Evolutionary conservation across 208 protist genomes (phyloP).

Genomic region (Strigomonas culicis): DNA sequence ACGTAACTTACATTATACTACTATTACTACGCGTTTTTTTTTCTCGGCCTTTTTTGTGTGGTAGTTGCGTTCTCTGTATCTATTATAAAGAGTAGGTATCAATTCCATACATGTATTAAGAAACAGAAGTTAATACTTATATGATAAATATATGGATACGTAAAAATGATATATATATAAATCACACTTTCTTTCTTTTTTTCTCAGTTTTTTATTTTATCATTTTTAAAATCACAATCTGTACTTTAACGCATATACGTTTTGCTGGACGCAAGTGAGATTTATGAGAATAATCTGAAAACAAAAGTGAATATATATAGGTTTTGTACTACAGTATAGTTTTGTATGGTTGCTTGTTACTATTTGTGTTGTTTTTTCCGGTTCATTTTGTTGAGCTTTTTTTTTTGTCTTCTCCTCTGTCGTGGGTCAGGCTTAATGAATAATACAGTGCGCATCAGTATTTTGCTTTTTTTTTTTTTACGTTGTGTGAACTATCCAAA

Average conservation of each 20-base stretch:
- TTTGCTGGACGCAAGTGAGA: neutral
- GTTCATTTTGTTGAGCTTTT: neutral
- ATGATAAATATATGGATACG: too few species aligned
- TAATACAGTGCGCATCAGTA: neutral
- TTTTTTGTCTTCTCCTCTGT: too few species aligned
- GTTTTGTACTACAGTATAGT: neutral
- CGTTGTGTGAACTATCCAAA: conserved; percentile 8
- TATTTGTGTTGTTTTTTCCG: conserved; percentile 7
- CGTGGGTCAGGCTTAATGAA: too few species aligned
- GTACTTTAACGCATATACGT: too few species aligned
- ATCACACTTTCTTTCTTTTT: conserved; percentile 9
- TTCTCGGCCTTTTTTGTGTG: too few species aligned
- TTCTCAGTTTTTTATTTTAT: conserved; percentile 5
- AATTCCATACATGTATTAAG: neutral
- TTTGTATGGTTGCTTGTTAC: conserved; percentile 7
- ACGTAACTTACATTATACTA: too few species aligned
- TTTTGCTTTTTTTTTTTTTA: conserved; percentile 16
- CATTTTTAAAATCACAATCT: too few species aligned
- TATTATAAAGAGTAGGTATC: neutral
- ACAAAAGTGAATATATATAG: conserved; percentile 6
- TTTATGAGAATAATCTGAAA: neutral
- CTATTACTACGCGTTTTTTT: too few species aligned
- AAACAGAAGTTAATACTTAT: neutral
- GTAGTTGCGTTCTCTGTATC: too few species aligned
- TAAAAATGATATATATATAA: too few species aligned